phyloP scores from a whole-genome alignment of 768 basidiomycete species.

The Leccinum aurantiacum region DNA sequence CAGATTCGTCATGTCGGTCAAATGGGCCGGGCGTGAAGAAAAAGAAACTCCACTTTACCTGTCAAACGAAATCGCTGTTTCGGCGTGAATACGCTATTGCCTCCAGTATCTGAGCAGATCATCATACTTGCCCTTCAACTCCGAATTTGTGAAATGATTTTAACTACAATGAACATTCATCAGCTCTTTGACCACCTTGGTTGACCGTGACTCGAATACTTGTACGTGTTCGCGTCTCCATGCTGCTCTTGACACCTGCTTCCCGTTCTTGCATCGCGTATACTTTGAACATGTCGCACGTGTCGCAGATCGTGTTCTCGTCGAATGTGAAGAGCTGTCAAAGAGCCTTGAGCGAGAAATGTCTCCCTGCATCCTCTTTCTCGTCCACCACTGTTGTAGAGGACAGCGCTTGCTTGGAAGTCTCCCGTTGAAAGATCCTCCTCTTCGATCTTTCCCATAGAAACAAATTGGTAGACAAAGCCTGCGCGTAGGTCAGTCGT shows the following conservation, averaged over 20 bases:
- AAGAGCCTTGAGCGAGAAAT: constrained; percentile 88
- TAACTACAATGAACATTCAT: too few species aligned
- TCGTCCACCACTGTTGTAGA: constrained; percentile 94
- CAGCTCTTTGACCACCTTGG: too few species aligned
- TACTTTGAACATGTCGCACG: constrained; percentile 83
- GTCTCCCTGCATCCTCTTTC: constrained; percentile 92
- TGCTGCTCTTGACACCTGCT: constrained; percentile 71
- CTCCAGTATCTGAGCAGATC: too few species aligned
- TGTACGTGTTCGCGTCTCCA: too few species aligned
- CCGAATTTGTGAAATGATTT: too few species aligned
- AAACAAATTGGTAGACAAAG: constrained; percentile 98
- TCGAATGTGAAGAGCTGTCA: constrained; percentile 92
- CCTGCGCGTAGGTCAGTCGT: constrained; percentile 44
- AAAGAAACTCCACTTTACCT: too few species aligned
- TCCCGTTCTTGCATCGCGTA: constrained; percentile 84
- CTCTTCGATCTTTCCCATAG: constrained; percentile 96
- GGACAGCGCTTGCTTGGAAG: constrained; percentile 92
- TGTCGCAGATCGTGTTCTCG: constrained; percentile 60
- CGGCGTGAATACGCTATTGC: too few species aligned
- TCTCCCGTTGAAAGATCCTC: constrained; percentile 98
- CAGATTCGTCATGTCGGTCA: too few species aligned
- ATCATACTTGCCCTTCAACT: too few species aligned
- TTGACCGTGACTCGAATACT: too few species aligned
- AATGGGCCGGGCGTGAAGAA: too few species aligned
- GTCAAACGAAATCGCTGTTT: too few species aligned